Base-by-base conservation (phyloP, 352 stramenopile species). In the Phytophthora ramorum region DNA sequence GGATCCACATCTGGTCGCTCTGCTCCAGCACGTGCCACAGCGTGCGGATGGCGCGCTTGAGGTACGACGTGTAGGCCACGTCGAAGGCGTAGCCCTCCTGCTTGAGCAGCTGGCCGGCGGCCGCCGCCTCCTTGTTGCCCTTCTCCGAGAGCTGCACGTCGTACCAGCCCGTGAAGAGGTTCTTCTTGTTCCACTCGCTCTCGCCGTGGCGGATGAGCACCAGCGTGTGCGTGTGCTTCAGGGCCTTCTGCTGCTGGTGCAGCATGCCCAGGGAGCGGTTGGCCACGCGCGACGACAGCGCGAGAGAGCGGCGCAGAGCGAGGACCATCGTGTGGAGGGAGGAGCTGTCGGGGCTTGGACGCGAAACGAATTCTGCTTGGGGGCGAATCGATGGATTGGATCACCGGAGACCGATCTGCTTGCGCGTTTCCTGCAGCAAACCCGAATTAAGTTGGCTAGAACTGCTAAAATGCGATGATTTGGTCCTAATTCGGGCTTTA, bases 21-120 rank as follows among this genome's bases (percentile, higher is more conserved):
- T 98, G 93, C 67, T 97, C 87, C 30, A 99, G 72, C 52, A 99
- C 86, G 63, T 98, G 94, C 95, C 95, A 99, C 34, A 90, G 78
- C 24, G 91, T 98, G 46, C 93, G 91, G 76, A 99, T 98, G 3
- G 95, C 94, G 55, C 97, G 88, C 83, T 98, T 98, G 3, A 99
- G 71, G 66, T 97, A 89, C 64, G 92, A 98, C 51, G 96, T 99
- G 80, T 98, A 99, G 37, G 96, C 92, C 2, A 98, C 75, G 74
- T 99, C 94, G 61, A 98, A 97, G 32, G 90, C 91, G 73, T 98
- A 98, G 57, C 95, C 95, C 47, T 96, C 87, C 70, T 98, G 87
- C 64, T 93, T 85, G 12, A 98, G 79, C 70, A 98, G 83, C 66
- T 89, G 70, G 19, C 93, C 95, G 9, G 92, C 93, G 2, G 93